Base-by-base conservation (phyloP, 768 basidiomycete species). In the Phanerochaete sordida region DNA sequence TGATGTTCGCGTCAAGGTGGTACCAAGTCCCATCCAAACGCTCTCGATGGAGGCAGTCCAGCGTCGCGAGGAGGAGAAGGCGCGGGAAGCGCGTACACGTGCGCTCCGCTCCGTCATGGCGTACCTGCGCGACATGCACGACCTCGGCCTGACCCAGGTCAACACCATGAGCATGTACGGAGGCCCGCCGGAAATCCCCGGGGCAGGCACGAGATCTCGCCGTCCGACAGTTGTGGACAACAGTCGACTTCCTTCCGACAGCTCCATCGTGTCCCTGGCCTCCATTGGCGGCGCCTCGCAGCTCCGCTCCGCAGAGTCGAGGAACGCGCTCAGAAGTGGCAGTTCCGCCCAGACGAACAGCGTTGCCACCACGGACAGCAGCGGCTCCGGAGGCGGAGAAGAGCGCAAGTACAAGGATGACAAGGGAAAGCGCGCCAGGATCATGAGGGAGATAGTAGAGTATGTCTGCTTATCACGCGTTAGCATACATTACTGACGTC, bases 61-160 rank as follows among this genome's bases (percentile, higher is more conserved):
- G 56, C 83, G 84, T 37, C 82, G 81, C 57, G 90, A 91, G 74
- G 87, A 88, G 71, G 89, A 90, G 61, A 79, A 85, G 31, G 82
- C 79, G 19, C 80, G 84, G 30, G 90, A 91, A 68, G 80, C 84
- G 30, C 88, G 89, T 70, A 86, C 84, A 67, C 82, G 90, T 46
- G 94, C 93, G 31, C 79, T 99, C 55, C 84, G 91, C 57, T 90
- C 91, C 11, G 85, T 99, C 19, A 95, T 98, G 90, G 93, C 94
- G 7, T 99, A 98, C 73, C 81, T 99, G 21, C 86, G 87, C 67
- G 97, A 99, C 67, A 89, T 99, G 85, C 90, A 95, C 69, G 97
- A 99, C 69, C 79, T 99, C 30, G 87, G 87, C 19, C 73, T 86
- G 64, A 82, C 86, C 21, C 88, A 88, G 68, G 69, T 75, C 16